Evolutionary conservation across 2,329 filamentous ascomycete genomes (phyloP).

Genomic region (Macrophomina phaseolina): DNA sequence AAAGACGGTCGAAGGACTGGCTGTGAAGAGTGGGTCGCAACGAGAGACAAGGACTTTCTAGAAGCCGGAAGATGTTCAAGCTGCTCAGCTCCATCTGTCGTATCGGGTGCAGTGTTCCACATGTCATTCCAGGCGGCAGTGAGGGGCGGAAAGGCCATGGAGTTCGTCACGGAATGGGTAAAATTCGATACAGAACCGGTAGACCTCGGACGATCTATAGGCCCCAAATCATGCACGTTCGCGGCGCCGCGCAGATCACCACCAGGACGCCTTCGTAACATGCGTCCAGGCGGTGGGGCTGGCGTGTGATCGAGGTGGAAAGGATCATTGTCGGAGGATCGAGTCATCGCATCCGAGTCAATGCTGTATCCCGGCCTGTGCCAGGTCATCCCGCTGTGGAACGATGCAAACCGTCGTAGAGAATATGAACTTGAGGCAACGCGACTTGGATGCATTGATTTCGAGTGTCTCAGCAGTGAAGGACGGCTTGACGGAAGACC

Average conservation of each 20-base stretch:
- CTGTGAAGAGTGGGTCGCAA: constrained; percentile 61
- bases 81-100: background rate
- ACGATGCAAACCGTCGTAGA: constrained; percentile 64
- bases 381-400: constrained; percentile 61
- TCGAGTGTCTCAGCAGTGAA: constrained; percentile 38
- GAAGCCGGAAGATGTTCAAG: background rate
- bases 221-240: constrained; percentile 54
- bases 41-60: constrained; percentile 47
- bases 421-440: constrained; percentile 41
- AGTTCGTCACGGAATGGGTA: constrained; percentile 47
- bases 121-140: constrained; percentile 27
- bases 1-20: constrained; percentile 71
- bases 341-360: constrained; percentile 56
- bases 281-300: constrained; percentile 39
- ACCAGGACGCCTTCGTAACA: constrained; percentile 55
- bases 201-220: constrained; percentile 52
- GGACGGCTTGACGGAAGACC: constrained; percentile 13
- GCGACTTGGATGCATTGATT: constrained; percentile 38
- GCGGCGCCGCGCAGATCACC: constrained; percentile 55
- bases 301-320: constrained; percentile 44
- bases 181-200: constrained; percentile 54
- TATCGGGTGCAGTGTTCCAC: constrained; percentile 3
- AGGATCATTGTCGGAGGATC: constrained; percentile 50
- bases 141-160: constrained; percentile 38
- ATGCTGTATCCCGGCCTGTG: constrained; percentile 64